phyloP scores from a whole-genome alignment of 2,329 filamentous ascomycete species.

The Penicillium sp. region DNA sequence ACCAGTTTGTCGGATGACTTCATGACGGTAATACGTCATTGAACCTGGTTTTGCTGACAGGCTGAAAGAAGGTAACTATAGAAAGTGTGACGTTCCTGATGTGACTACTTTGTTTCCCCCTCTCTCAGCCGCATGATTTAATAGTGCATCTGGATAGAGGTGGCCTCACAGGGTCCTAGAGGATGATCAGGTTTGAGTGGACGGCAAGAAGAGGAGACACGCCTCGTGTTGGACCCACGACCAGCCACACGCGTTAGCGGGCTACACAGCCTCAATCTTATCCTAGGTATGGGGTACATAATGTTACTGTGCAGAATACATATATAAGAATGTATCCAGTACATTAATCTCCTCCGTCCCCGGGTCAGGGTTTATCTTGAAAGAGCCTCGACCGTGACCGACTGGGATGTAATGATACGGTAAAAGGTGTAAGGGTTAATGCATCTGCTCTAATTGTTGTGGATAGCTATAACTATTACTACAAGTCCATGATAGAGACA shows the following conservation, averaged over 20 bases:
- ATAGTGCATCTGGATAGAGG: too few species aligned
- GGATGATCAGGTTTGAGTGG: not conserved
- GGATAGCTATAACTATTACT: too few species aligned
- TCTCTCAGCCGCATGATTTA: slow-evolving; percentile 5
- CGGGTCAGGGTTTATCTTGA: slow-evolving; percentile 26
- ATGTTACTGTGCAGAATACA: fast-evolving
- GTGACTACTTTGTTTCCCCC: not conserved
- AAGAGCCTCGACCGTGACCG: slow-evolving; percentile 34
- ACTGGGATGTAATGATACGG: slow-evolving; percentile 4
- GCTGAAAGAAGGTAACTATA: not conserved
- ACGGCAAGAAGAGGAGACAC: slow-evolving; percentile 6
- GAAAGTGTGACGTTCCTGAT: not conserved
- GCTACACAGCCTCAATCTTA: slow-evolving; percentile 36
- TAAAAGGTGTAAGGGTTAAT: not conserved
- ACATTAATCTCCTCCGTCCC: slow-evolving; percentile 9
- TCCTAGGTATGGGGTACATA: slow-evolving; percentile 23
- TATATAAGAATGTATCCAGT: slow-evolving; percentile 15
- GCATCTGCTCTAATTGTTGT: not conserved
- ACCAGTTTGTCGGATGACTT: not conserved
- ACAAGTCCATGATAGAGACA: not conserved
- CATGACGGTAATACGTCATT: slow-evolving; percentile 3
- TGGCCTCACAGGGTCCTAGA: not conserved
- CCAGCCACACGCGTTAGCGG: slow-evolving; percentile 31
- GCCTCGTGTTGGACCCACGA: slow-evolving; percentile 28
- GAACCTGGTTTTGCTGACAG: not conserved